A percentile compares a stretch with the other conserved stretches of the same genome.
phyloP scores from a whole-genome alignment of 169 alveolate genomes.

The Eimeria acervulina region DNA sequence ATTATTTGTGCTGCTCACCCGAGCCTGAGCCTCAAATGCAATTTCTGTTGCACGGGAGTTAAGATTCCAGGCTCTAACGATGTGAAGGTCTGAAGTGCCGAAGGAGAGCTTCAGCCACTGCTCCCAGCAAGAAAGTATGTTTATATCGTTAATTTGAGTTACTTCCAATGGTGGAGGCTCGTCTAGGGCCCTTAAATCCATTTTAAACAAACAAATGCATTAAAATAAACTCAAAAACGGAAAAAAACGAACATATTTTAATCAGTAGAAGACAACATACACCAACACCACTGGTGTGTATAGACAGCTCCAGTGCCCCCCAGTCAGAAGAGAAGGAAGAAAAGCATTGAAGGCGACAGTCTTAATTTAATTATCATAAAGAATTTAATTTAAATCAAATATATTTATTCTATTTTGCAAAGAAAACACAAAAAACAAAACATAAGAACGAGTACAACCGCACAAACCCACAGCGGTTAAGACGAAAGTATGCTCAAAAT shows the following conservation, averaged over 20 bases:
- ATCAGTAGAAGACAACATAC: too few relatives aligned
- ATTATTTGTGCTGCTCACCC: background rate
- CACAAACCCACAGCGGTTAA: too few relatives aligned
- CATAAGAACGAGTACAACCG: background rate
- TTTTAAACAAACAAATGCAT: background rate
- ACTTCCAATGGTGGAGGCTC: slow-evolving; percentile 38
- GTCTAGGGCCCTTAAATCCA: slow-evolving; percentile 31
- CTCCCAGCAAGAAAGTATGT: slow-evolving; percentile 89
- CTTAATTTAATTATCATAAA: too few relatives aligned
- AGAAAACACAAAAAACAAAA: background rate
- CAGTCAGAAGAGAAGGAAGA: too few relatives aligned
- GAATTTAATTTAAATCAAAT: too few relatives aligned
- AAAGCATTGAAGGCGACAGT: too few relatives aligned
- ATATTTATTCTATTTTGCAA: background rate
- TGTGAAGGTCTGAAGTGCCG: slow-evolving; percentile 91
- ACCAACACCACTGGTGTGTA: too few relatives aligned
- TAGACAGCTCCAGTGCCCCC: too few relatives aligned
- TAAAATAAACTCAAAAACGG: background rate
- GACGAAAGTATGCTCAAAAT: too few relatives aligned
- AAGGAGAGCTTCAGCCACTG: slow-evolving; percentile 91
- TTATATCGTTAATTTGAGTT: slow-evolving; percentile 84
- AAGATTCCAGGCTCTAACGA: slow-evolving; percentile 89
- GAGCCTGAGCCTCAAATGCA: slow-evolving; percentile 86
- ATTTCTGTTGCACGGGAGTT: slow-evolving; percentile 86
- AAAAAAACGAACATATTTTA: background rate